Evolutionary conservation across 345 rosid species (phyloP), one percentile per base, ranked within the genome.

Genomic region (Psidium guajava): DNA sequence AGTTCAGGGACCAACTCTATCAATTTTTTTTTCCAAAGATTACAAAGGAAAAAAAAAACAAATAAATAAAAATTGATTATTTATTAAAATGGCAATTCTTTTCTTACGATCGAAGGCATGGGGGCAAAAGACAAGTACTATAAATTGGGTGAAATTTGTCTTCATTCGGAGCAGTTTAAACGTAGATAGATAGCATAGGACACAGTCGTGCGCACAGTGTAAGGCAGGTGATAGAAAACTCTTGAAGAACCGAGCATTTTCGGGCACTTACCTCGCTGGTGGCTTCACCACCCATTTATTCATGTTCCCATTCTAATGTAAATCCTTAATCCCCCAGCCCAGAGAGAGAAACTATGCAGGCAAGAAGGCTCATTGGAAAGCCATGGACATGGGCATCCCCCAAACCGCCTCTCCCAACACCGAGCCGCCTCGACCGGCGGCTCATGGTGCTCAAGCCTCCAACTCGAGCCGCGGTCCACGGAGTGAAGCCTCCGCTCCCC

Each of bases 381-480:
- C 56, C 82, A 74, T 21, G 82, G 87, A 61, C 49, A n/a, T 69
- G 80, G 80, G 80, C 80, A 69, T 69, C 25, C 80, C 24, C 47
- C 14, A 18, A 36, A 74, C 82, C 58, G 36, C 44, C 44, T 52
- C 83, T 24, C 64, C 49, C 7, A 21, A 11, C 2, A 49, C 73
- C 18, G 59, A 28, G 74, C 82, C 7, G 36, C 18, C 27, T 82
- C 18, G 12, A 5, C 25, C 69, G 12, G 20, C 86, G 84, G 85
- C 21, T 44, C 57, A 82, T 87, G 85, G 84, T 64, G 54, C 54
- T 5, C 14, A 86, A 81, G 84, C 87, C 89, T 1, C 82, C 89
- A 13, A 85, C 82, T 80, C 81, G 87, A 83, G 88, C 89, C 27
- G 86, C 88, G 1, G 90, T 87, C 44, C 90, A 88, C 21, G 90